These are phyloP conservation scores for Betula pendula DNA, from an alignment of 306 rosid species.

Conservation along the genomic window DNA sequence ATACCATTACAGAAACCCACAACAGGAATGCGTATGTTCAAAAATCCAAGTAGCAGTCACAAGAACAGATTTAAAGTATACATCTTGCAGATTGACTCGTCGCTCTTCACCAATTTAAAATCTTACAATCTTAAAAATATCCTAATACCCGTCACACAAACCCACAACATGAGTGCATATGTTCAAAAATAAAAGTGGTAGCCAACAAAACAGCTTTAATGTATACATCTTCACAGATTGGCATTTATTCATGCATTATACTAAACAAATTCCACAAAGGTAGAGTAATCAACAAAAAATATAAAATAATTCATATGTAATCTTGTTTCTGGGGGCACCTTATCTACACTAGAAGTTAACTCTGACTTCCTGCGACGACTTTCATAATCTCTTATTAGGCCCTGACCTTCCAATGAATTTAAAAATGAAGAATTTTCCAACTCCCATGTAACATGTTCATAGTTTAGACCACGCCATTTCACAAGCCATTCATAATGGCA, in stretches of 20 bases:
- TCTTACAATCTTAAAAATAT: neutral
- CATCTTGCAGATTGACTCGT: no score
- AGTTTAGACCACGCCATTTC: constrained; percentile 69
- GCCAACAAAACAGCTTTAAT: neutral
- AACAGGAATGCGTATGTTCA: neutral
- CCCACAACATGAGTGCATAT: neutral
- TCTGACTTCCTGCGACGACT: constrained; percentile 41
- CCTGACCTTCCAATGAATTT: constrained; percentile 43
- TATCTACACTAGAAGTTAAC: constrained; percentile 33
- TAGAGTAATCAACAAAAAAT: neutral
- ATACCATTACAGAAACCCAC: neutral
- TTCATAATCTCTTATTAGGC: constrained; percentile 54
- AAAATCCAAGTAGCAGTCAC: neutral
- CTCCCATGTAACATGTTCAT: constrained; percentile 71
- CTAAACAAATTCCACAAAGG: neutral
- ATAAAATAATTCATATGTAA: constrained; percentile 5
- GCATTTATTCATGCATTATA: neutral
- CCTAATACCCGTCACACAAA: neutral
- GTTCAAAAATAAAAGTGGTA: neutral
- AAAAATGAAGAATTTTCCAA: constrained; percentile 54
- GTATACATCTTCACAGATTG: neutral
- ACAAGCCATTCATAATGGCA: constrained; percentile 66
- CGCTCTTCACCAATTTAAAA: neutral
- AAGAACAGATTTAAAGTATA: neutral
- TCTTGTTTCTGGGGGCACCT: constrained; percentile 29